Evolutionary conservation across 192 early-diverging fungal genomes (phyloP), one percentile per base, ranked within the genome.

Genomic region (Phycomyces blakesleeanus): DNA sequence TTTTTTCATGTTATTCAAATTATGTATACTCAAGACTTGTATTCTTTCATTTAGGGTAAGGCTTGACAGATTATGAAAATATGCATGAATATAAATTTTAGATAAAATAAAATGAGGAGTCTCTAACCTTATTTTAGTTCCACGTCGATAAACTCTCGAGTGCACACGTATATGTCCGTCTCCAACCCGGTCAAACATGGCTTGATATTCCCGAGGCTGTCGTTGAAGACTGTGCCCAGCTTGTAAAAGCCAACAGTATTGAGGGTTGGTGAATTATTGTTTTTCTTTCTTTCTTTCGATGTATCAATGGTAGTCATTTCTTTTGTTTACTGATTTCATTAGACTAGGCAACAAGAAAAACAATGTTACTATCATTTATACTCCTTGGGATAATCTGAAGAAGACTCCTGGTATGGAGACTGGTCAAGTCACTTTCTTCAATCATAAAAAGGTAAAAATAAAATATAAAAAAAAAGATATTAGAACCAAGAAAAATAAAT

Each of bases 91-190:
- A n/a, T n/a, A n/a, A n/a, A n/a, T n/a, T n/a, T n/a, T n/a, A n/a
- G n/a, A 41, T 2, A 37, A 20, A 20, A 38, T 6, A 63, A 54
- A 42, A 26, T 18, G 49, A 8, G 44, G 3, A 12, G 44, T 5
- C 7, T 7, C 29, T 34, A 7, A 34, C 44, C n/a, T 42, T 9
- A 16, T 22, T 29, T 44, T 66, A 86, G 92, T 98, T 98, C 73
- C 96, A 98, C 79, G 95, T 92, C 16, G 95, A 97, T 78, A 98
- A 98, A 81, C 84, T 98, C 16, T 95, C 93, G 5, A 93, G 91
- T 54, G 97, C 97, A 5, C 97, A 99, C 84, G 93, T 97, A 1
- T 99, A 99, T 68, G 81, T 99, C 55, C 84, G 97, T 0, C 76
- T 99, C 26, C 59, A 78, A 12, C 55, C 67, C 0, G 83, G 78